A percentile compares a stretch with the other conserved stretches of the same genome.
These are phyloP conservation scores for Beta macrorhiza DNA, from an alignment of 179 eudicot genomes.

Conservation along the genomic window DNA sequence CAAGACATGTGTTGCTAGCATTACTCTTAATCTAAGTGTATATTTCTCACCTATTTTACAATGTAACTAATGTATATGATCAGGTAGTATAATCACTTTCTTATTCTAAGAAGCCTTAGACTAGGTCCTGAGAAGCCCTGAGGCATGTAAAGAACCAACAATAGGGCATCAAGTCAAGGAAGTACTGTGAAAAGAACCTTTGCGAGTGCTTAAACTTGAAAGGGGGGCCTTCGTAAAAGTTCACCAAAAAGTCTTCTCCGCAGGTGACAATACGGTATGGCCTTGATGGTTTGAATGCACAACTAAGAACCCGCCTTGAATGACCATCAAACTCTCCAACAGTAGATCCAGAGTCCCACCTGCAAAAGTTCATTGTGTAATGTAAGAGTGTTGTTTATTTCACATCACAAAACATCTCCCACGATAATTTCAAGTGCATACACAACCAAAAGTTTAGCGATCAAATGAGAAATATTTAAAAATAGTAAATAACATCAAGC, in stretches of 20 bases:
- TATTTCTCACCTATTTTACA: too few species aligned
- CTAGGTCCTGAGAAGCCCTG: neutral
- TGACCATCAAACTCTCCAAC: constrained; percentile 99
- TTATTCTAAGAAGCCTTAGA: too few species aligned
- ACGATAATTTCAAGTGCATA: neutral
- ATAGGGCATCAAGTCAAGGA: constrained; percentile 3
- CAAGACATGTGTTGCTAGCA: too few species aligned
- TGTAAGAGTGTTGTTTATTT: neutral
- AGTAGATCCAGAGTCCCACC: constrained; percentile 99
- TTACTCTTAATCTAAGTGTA: too few species aligned
- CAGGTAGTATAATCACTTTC: too few species aligned
- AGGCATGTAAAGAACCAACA: neutral
- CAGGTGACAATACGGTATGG: constrained; percentile 93
- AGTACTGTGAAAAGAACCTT: constrained; percentile 48
- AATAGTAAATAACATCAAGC: neutral
- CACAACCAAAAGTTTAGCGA: neutral
- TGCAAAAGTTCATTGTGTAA: constrained; percentile 27
- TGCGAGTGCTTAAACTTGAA: constrained; percentile 92
- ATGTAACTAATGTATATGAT: too few species aligned
- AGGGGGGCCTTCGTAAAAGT: constrained; percentile 98
- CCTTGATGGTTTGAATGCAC: constrained; percentile 96
- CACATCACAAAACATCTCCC: neutral
- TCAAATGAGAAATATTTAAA: neutral
- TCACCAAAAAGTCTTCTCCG: constrained; percentile 91
- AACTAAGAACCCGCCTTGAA: constrained; percentile 86